Evolutionary conservation across 345 rosid species (phyloP), one percentile per base, ranked within the genome.

Genomic region (Stellera chamaejasme): DNA sequence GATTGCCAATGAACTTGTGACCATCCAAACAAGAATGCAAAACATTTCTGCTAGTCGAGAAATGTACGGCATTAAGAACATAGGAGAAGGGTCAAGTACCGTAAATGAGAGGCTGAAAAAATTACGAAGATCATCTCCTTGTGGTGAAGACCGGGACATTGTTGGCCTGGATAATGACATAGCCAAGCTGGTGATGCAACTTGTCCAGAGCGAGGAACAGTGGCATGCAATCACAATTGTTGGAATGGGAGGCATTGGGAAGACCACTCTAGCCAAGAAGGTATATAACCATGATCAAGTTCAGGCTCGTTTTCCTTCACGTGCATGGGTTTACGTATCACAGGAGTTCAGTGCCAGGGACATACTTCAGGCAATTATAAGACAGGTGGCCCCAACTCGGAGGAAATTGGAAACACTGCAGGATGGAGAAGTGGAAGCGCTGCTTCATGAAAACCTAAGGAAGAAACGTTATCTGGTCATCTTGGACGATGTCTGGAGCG

Each of bases 161-260:
- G 53, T 67, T 2, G 72, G 72, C 55, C 59, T 67, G 58, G 66
- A 72, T 19, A 63, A 63, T 13, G 50, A 63, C 9, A 67, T 56
- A 16, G 39, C 36, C 13, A 51, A 39, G 10, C 50, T 72, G 43
- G 60, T 67, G 57, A 27, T 28, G 12, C 56, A 55, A 19, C 63
- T 72, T 19, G 49, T 55, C 15, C 28, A 32, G 13, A 15, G 43
- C 3, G 76, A 46, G 57, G 65, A 23, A 25, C 66, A 54, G 4
- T 56, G 61, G 56, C 55, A 55, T 50, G 76, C 61, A 6, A 13
- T 71, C 26, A 58, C 69, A 13, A 71, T 71, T 32, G 67, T 66
- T 10, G 66, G 69, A 1, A 63, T 71, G 75, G 71, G 68, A 1
- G 73, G 68, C 43, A 58, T 69, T 13, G 68, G 73, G 2, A 69